Evolutionary conservation across 75 land plant genomes (phyloP).

Genomic region (Azolla pinnata): DNA sequence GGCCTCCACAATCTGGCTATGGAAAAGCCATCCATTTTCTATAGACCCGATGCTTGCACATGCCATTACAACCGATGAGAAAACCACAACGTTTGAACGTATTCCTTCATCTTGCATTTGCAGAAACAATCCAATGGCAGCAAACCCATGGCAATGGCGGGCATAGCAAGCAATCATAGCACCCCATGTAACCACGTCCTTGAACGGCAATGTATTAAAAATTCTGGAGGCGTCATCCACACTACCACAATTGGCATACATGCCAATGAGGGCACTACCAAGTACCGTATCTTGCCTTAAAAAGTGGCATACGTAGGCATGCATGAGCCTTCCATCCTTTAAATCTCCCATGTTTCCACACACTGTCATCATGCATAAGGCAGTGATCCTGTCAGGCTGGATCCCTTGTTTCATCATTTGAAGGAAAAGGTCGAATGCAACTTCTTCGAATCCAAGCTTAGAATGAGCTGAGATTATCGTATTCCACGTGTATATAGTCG

Average conservation of each 20-base stretch:
- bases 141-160: slow-evolving; percentile 12
- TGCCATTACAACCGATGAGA: slow-evolving; percentile 33
- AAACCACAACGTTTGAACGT: slow-evolving; percentile 17
- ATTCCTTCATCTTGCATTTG: slow-evolving; percentile 37
- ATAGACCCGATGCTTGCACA: slow-evolving; percentile 14
- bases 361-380: neutral
- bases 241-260: slow-evolving; percentile 40
- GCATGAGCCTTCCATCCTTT: neutral
- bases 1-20: slow-evolving; percentile 21
- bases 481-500: slow-evolving; percentile 2
- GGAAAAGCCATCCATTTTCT: slow-evolving; percentile 21
- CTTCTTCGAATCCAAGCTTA: neutral
- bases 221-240: slow-evolving; percentile 26
- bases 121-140: slow-evolving; percentile 23
- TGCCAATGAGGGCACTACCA: slow-evolving; percentile 37
- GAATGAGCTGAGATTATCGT: neutral
- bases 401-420: neutral
- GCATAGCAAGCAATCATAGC: slow-evolving; percentile 35
- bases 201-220: slow-evolving; percentile 26
- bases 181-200: slow-evolving; percentile 45
- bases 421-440: neutral
- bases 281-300: slow-evolving; percentile 42
- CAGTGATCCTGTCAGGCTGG: neutral
- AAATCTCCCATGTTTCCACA: neutral
- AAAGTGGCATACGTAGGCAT: no score